Base-by-base conservation (phyloP, 345 rosid genomes). In the Streptanthus diversifolius region DNA sequence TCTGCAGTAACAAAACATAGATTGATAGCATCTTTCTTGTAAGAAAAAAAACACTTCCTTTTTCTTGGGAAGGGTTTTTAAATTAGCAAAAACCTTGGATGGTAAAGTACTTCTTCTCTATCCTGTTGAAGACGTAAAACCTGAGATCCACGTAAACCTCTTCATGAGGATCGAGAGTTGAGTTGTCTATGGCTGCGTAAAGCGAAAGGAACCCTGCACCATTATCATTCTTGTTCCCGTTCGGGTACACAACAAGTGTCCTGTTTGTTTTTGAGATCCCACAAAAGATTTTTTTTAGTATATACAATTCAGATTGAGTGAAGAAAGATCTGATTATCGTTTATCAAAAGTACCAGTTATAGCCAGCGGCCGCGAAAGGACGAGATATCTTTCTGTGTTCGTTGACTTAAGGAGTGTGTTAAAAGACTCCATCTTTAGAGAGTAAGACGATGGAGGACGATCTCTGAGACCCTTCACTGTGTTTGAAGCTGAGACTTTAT, bases 191-290 rank as follows among this genome's bases (percentile, higher is more conserved):
- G n/a, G 61, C 39, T 40, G 30, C 78, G 30, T 74, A 74, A 25
- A 74, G 78, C 27, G 78, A 74, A 59, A 74, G 59, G 40, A 29
- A 60, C 7, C 68, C 78, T 49, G 55, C 12, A 49, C 68, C 73
- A 37, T 7, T 22, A 19, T 74, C 73, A 0, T 30, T 19, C 68
- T 40, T 59, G 68, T 67, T 67, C 62, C 73, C 78, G 13, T 67
- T 67, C 0, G 78, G 78, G 21, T 67, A 67, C 55, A 74, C 68
- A 48, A 67, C 30, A 29, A 74, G 62, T 30, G 73, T 69, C 73
- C 73, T 69, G 30, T 19, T 52, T 52, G 33, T 52, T 52, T 14
- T n/a, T 55, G 9, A 15, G 45, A 41, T n/a, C 45, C 18, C 17
- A 14, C 45, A 14, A 0, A 41, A 41, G 45, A 41, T 5, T 15